These are phyloP conservation scores for Talaromyces nanjingensis DNA, from an alignment of 495 filamentous ascomycete genomes.

Conservation along the genomic window DNA sequence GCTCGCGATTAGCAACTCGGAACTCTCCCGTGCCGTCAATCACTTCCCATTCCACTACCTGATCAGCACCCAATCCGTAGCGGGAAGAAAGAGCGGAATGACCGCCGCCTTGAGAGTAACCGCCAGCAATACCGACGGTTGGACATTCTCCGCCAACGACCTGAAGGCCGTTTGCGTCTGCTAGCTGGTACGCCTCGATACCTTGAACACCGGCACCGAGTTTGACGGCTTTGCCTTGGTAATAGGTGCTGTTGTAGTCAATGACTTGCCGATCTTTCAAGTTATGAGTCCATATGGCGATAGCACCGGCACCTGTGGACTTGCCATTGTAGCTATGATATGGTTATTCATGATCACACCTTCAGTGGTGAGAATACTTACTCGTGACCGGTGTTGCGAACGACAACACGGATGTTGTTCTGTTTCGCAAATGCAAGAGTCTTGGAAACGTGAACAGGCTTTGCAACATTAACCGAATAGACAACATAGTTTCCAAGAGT, in stretches of 20 bases:
- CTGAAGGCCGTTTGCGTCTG: conserved; percentile 18
- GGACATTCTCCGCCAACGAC: conserved; percentile 29
- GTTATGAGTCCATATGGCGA: conserved; percentile 51
- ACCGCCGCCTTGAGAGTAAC: conserved; percentile 56
- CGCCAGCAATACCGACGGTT: conserved; percentile 39
- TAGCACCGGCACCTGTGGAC: conserved; percentile 47
- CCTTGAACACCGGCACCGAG: conserved; percentile 49
- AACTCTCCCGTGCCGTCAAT: conserved; percentile 41
- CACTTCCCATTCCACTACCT: conserved; percentile 56
- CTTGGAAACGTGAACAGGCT: conserved; percentile 21
- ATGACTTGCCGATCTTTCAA: conserved; percentile 22
- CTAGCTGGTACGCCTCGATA: conserved; percentile 39
- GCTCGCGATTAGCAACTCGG: conserved; percentile 25
- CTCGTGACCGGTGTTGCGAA: conserved; percentile 58
- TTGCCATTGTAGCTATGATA: conserved; percentile 40
- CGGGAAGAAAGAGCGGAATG: conserved; percentile 44
- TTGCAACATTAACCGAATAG: conserved; percentile 39
- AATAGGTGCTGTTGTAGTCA: conserved; percentile 27
- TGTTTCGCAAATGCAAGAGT: conserved; percentile 40
- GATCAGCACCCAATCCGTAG: conserved; percentile 57
- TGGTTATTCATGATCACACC: too few species aligned
- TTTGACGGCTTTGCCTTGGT: conserved; percentile 44
- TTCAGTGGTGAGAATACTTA: too few species aligned
- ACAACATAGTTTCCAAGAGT: conserved; percentile 49
- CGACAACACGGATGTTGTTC: conserved; percentile 52